These are phyloP conservation scores for Pseudonectria buxi DNA, from an alignment of 2,329 filamentous ascomycete species.

Conservation along the genomic window DNA sequence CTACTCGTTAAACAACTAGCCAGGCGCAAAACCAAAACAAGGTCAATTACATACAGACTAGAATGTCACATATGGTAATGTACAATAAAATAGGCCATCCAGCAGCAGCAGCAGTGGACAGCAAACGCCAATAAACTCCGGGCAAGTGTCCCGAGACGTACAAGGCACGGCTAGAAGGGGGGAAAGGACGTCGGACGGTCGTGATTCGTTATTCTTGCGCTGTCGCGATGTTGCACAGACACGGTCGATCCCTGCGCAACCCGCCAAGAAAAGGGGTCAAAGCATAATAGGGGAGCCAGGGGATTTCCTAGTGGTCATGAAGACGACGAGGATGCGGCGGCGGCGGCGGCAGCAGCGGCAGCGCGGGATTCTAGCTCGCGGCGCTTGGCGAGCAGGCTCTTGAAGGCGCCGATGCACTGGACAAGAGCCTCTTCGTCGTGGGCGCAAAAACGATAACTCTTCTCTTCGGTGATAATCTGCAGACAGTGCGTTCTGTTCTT, in stretches of 20 bases:
- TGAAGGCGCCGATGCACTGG: conserved; percentile 82
- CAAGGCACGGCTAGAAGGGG: not conserved
- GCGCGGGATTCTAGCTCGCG: conserved; percentile 53
- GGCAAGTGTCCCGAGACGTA: no score
- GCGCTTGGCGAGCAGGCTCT: conserved; percentile 71
- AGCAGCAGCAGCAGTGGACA: no score
- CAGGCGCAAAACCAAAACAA: no score
- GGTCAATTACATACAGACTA: no score
- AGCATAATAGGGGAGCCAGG: not conserved
- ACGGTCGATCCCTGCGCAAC: conserved; percentile 8
- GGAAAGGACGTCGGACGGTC: not conserved
- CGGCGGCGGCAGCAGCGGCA: conserved; percentile 18
- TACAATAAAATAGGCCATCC: no score
- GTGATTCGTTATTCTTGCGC: no score
- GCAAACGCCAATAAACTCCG: no score
- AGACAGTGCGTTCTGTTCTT: conserved; percentile 80
- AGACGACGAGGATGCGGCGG: conserved; percentile 2
- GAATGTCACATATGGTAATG: no score
- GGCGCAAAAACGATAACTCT: conserved; percentile 70
- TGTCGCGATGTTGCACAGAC: no score
- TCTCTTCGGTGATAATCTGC: conserved; percentile 91
- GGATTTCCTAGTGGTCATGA: not conserved
- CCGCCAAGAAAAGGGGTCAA: conserved; percentile 10
- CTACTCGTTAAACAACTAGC: no score
- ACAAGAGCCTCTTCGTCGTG: conserved; percentile 75